Base-by-base conservation (phyloP, 2,329 filamentous ascomycete species). In the Alternaria arbusti region DNA sequence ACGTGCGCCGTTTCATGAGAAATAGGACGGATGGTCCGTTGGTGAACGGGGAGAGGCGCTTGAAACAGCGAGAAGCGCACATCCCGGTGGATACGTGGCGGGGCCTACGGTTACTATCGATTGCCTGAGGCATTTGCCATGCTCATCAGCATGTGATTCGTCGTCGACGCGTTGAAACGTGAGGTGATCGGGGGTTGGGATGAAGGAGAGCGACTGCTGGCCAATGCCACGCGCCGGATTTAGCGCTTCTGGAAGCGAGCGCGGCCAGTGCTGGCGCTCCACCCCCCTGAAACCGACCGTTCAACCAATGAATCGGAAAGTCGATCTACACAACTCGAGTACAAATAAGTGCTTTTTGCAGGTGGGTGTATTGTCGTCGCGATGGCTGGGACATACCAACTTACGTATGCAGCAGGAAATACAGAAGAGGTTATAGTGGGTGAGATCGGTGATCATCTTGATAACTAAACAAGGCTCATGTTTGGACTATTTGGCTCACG, bases 1-100 rank as follows among this genome's bases (percentile, higher is more conserved):
- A 65, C 64, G 30, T 28, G 56, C 49, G 56, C 54, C 70, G 74
- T 77, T 77, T 77, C 73, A 75, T 61, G 68, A 70, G 72, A 66
- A 75, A 75, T 72, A 64, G 63, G 54, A 70, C 63, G 69, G 69
- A 69, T 65, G 60, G 63, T 54, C 64, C 56, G 63, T 52, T 63
- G 63, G 61, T 47, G 56, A 62, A 32, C 62, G 59, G 57, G 57
- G 56, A 51, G 63, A 69, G 65, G 67, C 57, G 70, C 61, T 57
- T 74, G 70, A 75, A 75, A 73, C 74, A 67, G 64, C 51, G 55
- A 69, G 61, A 59, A 57, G 46, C 40, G 55, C 47, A 40, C 32
- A 70, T 65, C 63, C 67, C 61, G 55, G 54, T 43, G 54, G 30
- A 30, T 57, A 65, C 45, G 62, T 65, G 63, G 60, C 56, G 59